Conservation (phyloP, 331 rosid species). For the Acacia concinna region DNA sequence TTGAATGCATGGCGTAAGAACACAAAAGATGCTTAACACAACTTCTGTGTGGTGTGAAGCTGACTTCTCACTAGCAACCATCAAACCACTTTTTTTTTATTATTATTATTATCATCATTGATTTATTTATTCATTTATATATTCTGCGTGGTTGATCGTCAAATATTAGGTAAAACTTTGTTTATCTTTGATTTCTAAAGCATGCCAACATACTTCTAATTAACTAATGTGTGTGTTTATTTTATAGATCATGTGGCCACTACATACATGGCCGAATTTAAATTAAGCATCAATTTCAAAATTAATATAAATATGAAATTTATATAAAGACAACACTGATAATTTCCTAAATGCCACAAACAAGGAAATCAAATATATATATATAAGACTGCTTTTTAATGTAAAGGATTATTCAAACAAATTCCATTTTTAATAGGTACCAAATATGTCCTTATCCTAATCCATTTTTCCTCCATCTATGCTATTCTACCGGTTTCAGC, state of each 20-base stretch:
- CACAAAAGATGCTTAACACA: slow-evolving; percentile 18
- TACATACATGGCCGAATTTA: not conserved
- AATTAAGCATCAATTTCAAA: not conserved
- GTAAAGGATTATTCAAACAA: no score
- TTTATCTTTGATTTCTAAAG: not conserved
- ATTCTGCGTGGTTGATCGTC: not conserved
- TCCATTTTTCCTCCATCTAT: not conserved
- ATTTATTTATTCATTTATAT: not conserved
- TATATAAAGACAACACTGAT: not conserved
- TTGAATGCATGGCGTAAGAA: slow-evolving; percentile 26
- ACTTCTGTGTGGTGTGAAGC: slow-evolving; percentile 40
- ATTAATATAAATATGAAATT: not conserved
- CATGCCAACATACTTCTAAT: not conserved
- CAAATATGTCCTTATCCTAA: not conserved
- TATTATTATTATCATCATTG: no score
- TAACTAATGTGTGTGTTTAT: not conserved
- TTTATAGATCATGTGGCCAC: not conserved
- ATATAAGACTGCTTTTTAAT: not conserved
- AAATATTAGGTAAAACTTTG: slow-evolving; percentile 9
- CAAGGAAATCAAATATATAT: no score
- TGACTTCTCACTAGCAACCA: slow-evolving; percentile 46
- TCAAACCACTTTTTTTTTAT: slow-evolving; percentile 8
- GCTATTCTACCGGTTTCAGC: not conserved
- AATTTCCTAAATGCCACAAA: not conserved
- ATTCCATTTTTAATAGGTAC: not conserved